Evolutionary conservation across 805 yeast species (phyloP), one percentile per base, ranked within the genome.

Genomic region (Candida sakaeoensis): DNA sequence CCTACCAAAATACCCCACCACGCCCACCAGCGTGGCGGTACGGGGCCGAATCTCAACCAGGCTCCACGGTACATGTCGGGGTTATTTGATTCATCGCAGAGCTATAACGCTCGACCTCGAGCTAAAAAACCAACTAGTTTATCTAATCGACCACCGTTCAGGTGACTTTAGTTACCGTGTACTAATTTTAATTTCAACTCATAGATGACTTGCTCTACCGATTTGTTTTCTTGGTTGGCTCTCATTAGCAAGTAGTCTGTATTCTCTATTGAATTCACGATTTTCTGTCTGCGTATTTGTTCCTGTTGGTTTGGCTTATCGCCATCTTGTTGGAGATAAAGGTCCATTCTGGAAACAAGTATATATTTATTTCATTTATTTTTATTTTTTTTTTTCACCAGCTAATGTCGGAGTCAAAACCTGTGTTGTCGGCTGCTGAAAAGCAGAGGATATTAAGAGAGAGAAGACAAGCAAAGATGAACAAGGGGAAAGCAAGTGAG

Each of bases 391-490:
- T 24, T 34, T 12, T 24, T 27, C 38, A 35, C 15, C 28, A 13
- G 14, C 19, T 19, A 5, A 46, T 46, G 50, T 39, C 48, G 10
- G 48, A 44, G 32, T n/a, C 41, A 22, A 40, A 30, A 21, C 33
- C 16, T 16, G 34, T 42, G 25, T 37, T 74, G 21, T 58, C 70
- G 24, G 80, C 77, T 6, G 80, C 78, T 29, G 86, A 80, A 47
- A 79, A 74, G 58, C 74, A 79, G 51, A 65, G 66, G 39, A 49
- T 79, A 16, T 57, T 81, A 33, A 68, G 85, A 42, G 85, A 82
- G 52, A 71, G 84, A 53, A 70, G 88, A 53, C 80, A 76, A 32
- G 80, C 83, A 45, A 80, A 79, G 54, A 70, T 81, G 66, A 60
- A 66, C 37, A 68, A 70, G 46, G 81, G 82, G 3, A 73, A 72